Base-by-base conservation (phyloP, 2,329 filamentous ascomycete genomes). In the Lecanicillium sp. region DNA sequence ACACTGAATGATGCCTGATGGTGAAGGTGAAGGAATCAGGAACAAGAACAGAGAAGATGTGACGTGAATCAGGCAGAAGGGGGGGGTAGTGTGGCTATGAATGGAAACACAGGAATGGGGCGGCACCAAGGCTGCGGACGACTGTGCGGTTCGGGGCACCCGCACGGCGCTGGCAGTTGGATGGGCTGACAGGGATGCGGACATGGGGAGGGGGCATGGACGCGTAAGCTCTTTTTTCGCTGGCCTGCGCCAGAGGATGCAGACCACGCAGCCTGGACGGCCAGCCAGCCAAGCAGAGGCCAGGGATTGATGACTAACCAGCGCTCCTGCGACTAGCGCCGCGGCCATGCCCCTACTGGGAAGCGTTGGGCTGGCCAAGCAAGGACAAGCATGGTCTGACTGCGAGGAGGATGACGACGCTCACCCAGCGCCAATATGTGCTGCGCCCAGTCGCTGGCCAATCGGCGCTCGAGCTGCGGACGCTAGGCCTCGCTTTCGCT, bases 21-120 rank as follows among this genome's bases (percentile, higher is more conserved):
- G 33, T 41, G 44, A 44, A 40, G 43, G 42, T 40, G 39, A 41
- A 42, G 18, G 40, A 43, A 22, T 31, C 44, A 50, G 44, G 43
- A 45, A 49, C 45, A 36, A 44, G 36, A 37, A 51, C 44, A 48
- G 17, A 38, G 17, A 30, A 39, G 50, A 42, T 37, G 42, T 44
- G 44, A 49, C 45, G 42, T 46, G 38, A 40, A 33, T 20, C 47
- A 47, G 47, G 52, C 48, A 48, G 47, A 53, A 55, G 50, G 56
- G 55, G 50, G 49, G 46, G 18, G 19, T 34, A 38, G 34, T 44
- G 48, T 48, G 47, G 55, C 54, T 60, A 55, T 58, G 53, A 56
- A 58, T 55, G 56, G 50, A 49, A 51, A 33, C 22, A 27, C 20
- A 3, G 10, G 7, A n/a, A 17, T 47, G 49, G 49, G 28, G 29